Conservation (phyloP, 805 yeast species). For the Candida coleopterorum region DNA sequence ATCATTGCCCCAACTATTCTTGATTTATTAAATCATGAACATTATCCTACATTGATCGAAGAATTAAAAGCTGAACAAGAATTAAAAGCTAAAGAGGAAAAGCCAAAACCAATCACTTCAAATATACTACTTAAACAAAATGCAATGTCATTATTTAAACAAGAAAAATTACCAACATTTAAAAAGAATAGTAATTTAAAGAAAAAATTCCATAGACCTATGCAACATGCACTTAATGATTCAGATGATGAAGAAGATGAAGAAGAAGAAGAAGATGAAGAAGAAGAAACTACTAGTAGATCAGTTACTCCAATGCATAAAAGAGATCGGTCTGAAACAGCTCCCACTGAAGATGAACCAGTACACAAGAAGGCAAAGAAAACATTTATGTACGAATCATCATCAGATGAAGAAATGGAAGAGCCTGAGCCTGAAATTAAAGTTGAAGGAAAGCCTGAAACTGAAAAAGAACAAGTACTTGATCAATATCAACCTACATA, state of each 20-base stretch:
- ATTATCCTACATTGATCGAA: conserved; percentile 46
- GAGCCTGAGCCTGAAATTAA: conserved; percentile 18
- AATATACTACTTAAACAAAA: conserved; percentile 17
- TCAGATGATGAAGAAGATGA: conserved; percentile 31
- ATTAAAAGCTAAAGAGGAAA: conserved; percentile 13
- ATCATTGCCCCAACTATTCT: conserved; percentile 66
- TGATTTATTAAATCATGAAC: conserved; percentile 53
- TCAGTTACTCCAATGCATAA: conserved; percentile 33
- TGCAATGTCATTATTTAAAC: conserved; percentile 23
- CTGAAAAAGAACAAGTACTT: conserved; percentile 11
- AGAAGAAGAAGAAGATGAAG: conserved; percentile 31
- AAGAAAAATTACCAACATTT: conserved; percentile 30
- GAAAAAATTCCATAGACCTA: conserved; percentile 39
- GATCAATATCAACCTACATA: conserved; percentile 46
- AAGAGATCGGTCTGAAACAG: conserved; percentile 24
- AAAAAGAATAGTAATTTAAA: conserved; percentile 22
- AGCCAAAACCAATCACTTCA: conserved; percentile 14
- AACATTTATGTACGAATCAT: conserved; percentile 32
- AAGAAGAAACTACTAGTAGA: conserved; percentile 31
- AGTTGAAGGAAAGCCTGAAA: too few relatives aligned
- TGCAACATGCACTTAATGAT: conserved; percentile 52
- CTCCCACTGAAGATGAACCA: conserved; percentile 20
- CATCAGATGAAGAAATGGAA: conserved; percentile 24
- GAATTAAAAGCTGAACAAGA: conserved; percentile 26
- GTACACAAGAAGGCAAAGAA: conserved; percentile 21